These are phyloP conservation scores for Apiospora phragmitis DNA, from an alignment of 2,329 filamentous ascomycete genomes.

Conservation along the genomic window DNA sequence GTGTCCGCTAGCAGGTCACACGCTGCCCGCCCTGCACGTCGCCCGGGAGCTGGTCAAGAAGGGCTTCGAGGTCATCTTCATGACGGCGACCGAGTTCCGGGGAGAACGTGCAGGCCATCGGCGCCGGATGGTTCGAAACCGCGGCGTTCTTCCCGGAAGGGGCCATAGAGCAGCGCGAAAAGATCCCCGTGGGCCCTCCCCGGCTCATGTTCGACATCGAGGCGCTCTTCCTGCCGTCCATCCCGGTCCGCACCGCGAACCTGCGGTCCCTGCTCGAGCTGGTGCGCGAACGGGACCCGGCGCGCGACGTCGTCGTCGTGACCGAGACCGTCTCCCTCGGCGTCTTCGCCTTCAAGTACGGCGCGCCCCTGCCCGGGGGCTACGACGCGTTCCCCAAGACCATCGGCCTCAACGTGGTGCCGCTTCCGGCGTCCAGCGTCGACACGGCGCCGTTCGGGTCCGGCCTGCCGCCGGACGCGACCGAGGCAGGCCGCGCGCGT, in stretches of 20 bases:
- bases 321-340: constrained; percentile 41
- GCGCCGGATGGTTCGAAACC: constrained; percentile 32
- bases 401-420: constrained; percentile 40
- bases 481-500: constrained; percentile 34
- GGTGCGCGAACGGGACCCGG: constrained; percentile 32
- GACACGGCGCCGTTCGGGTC: constrained; percentile 40
- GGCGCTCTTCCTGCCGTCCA: constrained; percentile 34
- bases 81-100: constrained; percentile 31
- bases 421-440: constrained; percentile 37
- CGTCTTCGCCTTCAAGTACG: constrained; percentile 36
- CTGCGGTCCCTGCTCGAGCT: constrained; percentile 37
- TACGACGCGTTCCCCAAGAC: constrained; percentile 36
- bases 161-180: not conserved
- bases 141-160: not conserved
- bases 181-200: constrained; percentile 17
- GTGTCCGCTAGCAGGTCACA: constrained; percentile 23
- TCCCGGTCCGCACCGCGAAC: constrained; percentile 32
- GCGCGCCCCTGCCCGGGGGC: constrained; percentile 38
- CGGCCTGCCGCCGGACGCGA: constrained; percentile 39
- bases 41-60: constrained; percentile 31
- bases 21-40: constrained; percentile 26
- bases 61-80: constrained; percentile 40
- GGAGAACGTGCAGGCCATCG: constrained; percentile 31
- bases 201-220: constrained; percentile 34
- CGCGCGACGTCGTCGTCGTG: constrained; percentile 43